These are phyloP conservation scores for Macadamia integrifolia DNA, from an alignment of 164 flowering plant species.

Conservation along the genomic window DNA sequence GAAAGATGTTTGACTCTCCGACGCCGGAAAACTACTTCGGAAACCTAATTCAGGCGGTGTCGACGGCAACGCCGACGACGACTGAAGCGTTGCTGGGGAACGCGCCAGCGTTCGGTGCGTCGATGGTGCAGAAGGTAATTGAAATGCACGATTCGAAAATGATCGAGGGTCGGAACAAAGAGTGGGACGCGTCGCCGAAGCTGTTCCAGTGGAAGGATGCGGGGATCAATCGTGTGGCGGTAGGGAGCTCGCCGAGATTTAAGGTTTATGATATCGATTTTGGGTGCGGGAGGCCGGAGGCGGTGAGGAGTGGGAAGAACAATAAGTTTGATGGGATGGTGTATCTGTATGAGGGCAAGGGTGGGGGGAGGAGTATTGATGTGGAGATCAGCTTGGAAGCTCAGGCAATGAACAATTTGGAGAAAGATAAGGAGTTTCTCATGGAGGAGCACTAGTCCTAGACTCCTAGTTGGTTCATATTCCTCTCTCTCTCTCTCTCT, in stretches of 20 bases:
- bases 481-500: too few species aligned
- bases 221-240: constrained; percentile 80
- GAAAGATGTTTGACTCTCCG: constrained; percentile 72
- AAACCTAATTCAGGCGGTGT: constrained; percentile 77
- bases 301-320: constrained; percentile 76
- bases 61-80: constrained; percentile 55
- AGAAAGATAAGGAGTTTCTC: constrained; percentile 51
- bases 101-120: constrained; percentile 42
- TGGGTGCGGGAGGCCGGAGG: constrained; percentile 77
- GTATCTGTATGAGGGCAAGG: constrained; percentile 63
- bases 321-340: constrained; percentile 97
- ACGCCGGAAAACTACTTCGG: constrained; percentile 88
- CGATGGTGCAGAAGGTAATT: constrained; percentile 41
- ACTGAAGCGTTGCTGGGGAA: constrained; percentile 35
- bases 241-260: constrained; percentile 95
- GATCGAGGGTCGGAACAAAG: constrained; percentile 45
- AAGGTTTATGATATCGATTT: constrained; percentile 85
- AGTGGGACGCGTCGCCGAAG: constrained; percentile 63
- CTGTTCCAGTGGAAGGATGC: constrained; percentile 61
- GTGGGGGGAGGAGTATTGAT: constrained; percentile 61
- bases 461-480: neutral
- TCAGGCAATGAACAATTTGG: constrained; percentile 49
- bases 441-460: constrained; percentile 20
- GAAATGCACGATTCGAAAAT: constrained; percentile 43
- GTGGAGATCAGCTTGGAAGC: constrained; percentile 64